Evolutionary conservation across 805 yeast species (phyloP), one percentile per base, ranked within the genome.

Genomic region (Yarrowia bubula): DNA sequence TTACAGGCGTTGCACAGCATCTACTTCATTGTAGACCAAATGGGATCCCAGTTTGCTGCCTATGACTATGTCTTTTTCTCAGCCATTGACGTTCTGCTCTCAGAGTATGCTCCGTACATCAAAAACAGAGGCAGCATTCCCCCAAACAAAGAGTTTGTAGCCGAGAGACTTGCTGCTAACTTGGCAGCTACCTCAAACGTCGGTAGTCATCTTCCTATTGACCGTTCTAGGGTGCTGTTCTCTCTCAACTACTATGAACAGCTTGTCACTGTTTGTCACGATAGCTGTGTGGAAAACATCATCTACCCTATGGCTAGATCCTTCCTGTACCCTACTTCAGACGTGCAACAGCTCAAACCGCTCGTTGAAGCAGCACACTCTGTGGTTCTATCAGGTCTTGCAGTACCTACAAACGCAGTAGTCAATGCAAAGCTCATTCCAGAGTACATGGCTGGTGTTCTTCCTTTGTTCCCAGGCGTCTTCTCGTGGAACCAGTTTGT

Each of bases 361-460:
- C 69, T 84, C 5, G 73, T 86, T 10, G 93, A 88, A 71, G 83
- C 87, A 0, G 79, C 86, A 1, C 93, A 88, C 71, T 85, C 91
- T 0, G 87, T 86, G 0, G 75, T 81, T 71, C 71, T 84, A 32
- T 73, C 79, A 4, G 75, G 77, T 17, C 68, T 74, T 5, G 68
- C 71, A 4, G 62, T 67, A 8, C 68, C 67, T 13, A 39, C 66
- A 17, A 55, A 43, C 37, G 64, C 61, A 15, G 28, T 37, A 1
- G 37, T 33, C 14, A 39, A 58, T 48, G 67, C 31, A 65, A 66
- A 35, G 18, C 64, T 42, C 28, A 73, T 79, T 4, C 67, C 75
- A 1, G 71, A 71, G 8, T 87, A 87, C 69, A 72, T 84, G 8
- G 77, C 77, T 4, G 74, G 84, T 18, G 76, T 85, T 1, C 70